Conservation (phyloP, 805 yeast species). For the Candida stauntonica region DNA sequence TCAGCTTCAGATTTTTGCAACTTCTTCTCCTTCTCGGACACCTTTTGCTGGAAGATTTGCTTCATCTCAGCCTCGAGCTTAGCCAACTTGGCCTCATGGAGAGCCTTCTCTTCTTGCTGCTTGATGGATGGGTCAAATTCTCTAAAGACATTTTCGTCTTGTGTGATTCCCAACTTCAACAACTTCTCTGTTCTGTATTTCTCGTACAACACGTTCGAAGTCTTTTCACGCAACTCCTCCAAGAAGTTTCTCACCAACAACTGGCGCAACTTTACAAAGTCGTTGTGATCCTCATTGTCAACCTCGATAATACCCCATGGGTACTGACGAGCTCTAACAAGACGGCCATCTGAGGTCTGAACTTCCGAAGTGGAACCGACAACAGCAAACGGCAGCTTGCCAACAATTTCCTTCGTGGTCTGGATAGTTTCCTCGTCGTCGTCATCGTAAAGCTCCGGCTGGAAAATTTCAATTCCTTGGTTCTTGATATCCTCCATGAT, state of each 20-base stretch:
- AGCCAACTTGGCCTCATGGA: slow-evolving; percentile 90
- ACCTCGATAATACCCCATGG: slow-evolving; percentile 98
- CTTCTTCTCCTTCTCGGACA: slow-evolving; percentile 93
- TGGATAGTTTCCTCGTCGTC: slow-evolving; percentile 81
- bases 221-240: slow-evolving; percentile 90
- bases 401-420: slow-evolving; percentile 61
- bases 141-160: slow-evolving; percentile 88
- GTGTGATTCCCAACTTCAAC: slow-evolving; percentile 77
- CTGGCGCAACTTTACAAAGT: slow-evolving; percentile 84
- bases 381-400: slow-evolving; percentile 85
- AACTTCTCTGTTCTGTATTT: slow-evolving; percentile 84
- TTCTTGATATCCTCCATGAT: slow-evolving; percentile 70
- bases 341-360: slow-evolving; percentile 66
- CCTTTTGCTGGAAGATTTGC: slow-evolving; percentile 93
- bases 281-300: slow-evolving; percentile 91
- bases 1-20: slow-evolving; percentile 96
- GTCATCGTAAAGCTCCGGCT: slow-evolving; percentile 71
- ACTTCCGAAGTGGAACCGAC: slow-evolving; percentile 82
- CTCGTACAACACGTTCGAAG: slow-evolving; percentile 75
- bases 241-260: slow-evolving; percentile 83
- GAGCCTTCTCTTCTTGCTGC: slow-evolving; percentile 88
- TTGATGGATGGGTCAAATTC: slow-evolving; percentile 90
- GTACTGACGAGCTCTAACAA: slow-evolving; percentile 85
- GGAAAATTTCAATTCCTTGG: slow-evolving; percentile 71
- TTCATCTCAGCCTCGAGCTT: slow-evolving; percentile 97